Conservation (phyloP, 2,329 filamentous ascomycete genomes). For the Apiospora rasikravindrae region DNA sequence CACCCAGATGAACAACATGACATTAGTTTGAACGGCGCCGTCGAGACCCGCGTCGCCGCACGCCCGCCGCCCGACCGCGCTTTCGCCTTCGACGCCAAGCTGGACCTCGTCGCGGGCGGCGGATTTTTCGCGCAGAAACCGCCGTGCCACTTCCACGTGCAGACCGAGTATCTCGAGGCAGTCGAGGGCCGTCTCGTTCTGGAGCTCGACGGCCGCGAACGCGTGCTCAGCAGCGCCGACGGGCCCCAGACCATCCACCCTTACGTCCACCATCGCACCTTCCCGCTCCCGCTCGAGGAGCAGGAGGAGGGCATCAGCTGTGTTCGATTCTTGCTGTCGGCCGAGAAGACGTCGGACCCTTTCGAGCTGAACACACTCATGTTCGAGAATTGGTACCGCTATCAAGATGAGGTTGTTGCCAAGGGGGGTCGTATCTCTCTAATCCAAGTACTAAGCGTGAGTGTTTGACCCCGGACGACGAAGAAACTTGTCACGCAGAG, state of each 20-base stretch:
- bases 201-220: conserved; percentile 26
- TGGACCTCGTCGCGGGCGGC: conserved; percentile 22
- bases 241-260: conserved; percentile 10
- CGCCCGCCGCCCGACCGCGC: conserved; percentile 20
- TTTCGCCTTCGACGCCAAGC: conserved; percentile 24
- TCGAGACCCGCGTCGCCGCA: conserved; percentile 17
- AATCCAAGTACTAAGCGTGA: conserved; percentile 29
- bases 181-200: conserved; percentile 20
- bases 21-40: conserved; percentile 24
- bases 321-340: conserved; percentile 24
- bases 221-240: conserved; percentile 18
- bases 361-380: conserved; percentile 24
- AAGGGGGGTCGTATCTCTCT: conserved; percentile 12
- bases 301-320: conserved; percentile 12
- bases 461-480: background rate
- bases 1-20: background rate
- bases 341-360: conserved; percentile 1
- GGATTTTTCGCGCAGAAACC: conserved; percentile 26
- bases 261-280: conserved; percentile 22
- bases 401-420: conserved; percentile 26
- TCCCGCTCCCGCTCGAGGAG: background rate
- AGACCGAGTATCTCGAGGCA: conserved; percentile 28
- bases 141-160: conserved; percentile 29
- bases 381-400: conserved; percentile 33
- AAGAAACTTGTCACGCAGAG: too few relatives aligned